A percentile compares a stretch with the other conserved stretches of the same genome.
Evolutionary conservation across 306 rosid species (phyloP).

Genomic region (Begonia peltatifolia): DNA sequence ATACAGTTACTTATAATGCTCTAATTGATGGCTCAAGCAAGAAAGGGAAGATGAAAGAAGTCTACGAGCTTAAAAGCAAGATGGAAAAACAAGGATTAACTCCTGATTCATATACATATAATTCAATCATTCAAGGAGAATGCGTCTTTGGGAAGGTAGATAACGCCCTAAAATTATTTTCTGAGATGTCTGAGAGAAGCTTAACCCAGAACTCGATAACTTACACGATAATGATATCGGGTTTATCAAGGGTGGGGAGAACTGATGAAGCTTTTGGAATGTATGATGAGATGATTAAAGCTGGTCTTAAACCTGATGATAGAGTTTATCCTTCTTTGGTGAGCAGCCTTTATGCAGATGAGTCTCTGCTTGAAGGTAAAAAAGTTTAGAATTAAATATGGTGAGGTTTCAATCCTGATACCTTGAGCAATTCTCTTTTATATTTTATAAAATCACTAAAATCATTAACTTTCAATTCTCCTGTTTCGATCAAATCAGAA

Average conservation of each 20-base stretch:
- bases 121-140: conserved; percentile 69
- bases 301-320: conserved; percentile 58
- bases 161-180: conserved; percentile 37
- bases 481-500: no score
- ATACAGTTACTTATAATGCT: conserved; percentile 48
- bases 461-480: no score
- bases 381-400: no score
- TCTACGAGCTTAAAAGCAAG: conserved; percentile 32
- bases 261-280: conserved; percentile 57
- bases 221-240: conserved; percentile 53
- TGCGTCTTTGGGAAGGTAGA: conserved; percentile 52
- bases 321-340: conserved; percentile 56
- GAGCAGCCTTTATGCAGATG: conserved; percentile 37
- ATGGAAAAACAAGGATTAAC: conserved; percentile 42
- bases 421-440: no score
- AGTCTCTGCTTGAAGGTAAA: conserved; percentile 4
- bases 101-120: conserved; percentile 59
- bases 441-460: no score
- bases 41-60: conserved; percentile 52
- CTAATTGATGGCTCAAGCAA: conserved; percentile 51
- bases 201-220: conserved; percentile 35
- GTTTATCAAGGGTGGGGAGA: conserved; percentile 74
- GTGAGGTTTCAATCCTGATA: no score
- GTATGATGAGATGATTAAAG: conserved; percentile 57
- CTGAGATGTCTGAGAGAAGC: conserved; percentile 47